Conservation (phyloP, 768 basidiomycete species). For the Butyriboletus loyo region DNA sequence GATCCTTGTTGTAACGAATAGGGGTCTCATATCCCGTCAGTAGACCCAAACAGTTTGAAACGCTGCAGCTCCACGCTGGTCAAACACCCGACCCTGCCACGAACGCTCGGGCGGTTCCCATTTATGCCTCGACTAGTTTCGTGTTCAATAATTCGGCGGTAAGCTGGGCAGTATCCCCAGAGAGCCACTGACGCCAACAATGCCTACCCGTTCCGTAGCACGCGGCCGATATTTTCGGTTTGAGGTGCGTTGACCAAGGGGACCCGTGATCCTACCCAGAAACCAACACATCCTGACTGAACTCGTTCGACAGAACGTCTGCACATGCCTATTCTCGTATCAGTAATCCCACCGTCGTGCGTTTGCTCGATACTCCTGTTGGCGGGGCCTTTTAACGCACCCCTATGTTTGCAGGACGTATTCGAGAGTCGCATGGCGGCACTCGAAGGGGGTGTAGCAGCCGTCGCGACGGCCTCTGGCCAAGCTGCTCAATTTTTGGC, state of each 20-base stretch:
- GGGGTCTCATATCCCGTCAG: neutral
- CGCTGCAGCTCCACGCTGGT: conserved; percentile 77
- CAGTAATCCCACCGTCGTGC: conserved; percentile 21
- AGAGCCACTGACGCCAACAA: neutral
- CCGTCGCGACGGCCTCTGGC: conserved; percentile 70
- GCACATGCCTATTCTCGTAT: conserved; percentile 17
- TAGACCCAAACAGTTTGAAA: conserved; percentile 59
- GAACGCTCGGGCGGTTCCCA: conserved; percentile 73
- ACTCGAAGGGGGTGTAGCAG: conserved; percentile 76
- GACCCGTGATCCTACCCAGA: neutral
- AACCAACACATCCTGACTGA: neutral
- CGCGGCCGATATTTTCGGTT: conserved; percentile 11
- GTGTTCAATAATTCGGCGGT: conserved; percentile 61
- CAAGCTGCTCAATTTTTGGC: conserved; percentile 78
- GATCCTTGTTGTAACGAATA: neutral
- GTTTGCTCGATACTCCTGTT: neutral
- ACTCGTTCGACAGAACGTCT: conserved; percentile 1
- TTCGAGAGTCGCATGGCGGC: conserved; percentile 79
- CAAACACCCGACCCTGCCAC: conserved; percentile 59
- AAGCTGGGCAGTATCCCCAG: conserved; percentile 27
- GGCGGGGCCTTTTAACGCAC: neutral
- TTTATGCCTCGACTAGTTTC: conserved; percentile 71
- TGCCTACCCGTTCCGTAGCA: neutral
- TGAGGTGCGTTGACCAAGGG: conserved; percentile 4
- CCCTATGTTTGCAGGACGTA: conserved; percentile 47